phyloP scores from a whole-genome alignment of 208 protist genomes.

The Leishmania aethiopica region DNA sequence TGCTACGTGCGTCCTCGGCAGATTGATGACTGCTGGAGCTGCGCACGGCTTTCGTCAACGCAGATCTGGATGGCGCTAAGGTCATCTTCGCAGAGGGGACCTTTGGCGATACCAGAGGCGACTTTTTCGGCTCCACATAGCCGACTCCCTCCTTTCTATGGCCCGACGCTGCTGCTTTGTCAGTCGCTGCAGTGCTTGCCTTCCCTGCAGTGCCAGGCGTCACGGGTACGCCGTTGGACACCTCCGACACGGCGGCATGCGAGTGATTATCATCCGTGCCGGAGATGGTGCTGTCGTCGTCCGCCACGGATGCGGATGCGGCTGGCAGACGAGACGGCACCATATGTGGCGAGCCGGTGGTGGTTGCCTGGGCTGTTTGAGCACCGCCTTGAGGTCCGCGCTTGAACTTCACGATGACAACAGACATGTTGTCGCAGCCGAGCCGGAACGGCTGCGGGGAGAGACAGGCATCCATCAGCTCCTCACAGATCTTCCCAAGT shows the following conservation, averaged over 20 bases:
- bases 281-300: not conserved
- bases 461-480: constrained; percentile 83
- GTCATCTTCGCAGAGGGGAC: not conserved
- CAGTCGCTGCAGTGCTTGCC: not conserved
- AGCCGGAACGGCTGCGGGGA: constrained; percentile 81
- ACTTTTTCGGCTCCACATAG: not conserved
- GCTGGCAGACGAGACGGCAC: not conserved
- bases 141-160: not conserved
- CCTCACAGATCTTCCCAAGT: constrained; percentile 61
- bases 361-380: not conserved
- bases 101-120: not conserved
- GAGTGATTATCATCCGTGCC: not conserved
- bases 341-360: not conserved
- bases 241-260: not conserved
- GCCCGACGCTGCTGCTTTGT: not conserved
- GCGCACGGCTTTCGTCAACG: not conserved
- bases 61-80: not conserved
- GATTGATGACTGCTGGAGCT: not conserved
- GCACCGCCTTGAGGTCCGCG: constrained; percentile 30
- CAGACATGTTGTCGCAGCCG: constrained; percentile 93
- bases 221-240: not conserved
- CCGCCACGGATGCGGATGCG: not conserved
- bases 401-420: constrained; percentile 90
- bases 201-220: no score
- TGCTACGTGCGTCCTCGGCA: not conserved